Evolutionary conservation across 148 eudicot genomes (phyloP).

Genomic region (Suaeda aralocaspica): DNA sequence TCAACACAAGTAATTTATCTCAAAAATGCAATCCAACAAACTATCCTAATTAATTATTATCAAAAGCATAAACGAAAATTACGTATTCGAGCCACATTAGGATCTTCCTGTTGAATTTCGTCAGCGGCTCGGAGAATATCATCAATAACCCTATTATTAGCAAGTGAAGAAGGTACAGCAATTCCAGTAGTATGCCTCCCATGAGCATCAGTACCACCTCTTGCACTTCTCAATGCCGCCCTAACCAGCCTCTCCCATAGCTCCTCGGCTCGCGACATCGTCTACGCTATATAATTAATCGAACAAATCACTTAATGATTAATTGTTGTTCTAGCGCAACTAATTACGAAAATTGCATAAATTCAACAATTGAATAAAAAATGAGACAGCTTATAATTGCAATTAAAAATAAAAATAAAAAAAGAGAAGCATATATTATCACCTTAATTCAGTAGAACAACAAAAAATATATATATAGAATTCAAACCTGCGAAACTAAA

Average conservation of each 20-base stretch:
- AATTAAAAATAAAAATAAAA: too few species aligned
- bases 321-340: neutral
- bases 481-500: neutral
- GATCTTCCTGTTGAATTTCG: slow-evolving; percentile 93
- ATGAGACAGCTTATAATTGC: too few species aligned
- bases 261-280: slow-evolving; percentile 88
- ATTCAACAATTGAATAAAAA: neutral
- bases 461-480: neutral
- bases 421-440: too few species aligned
- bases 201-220: slow-evolving; percentile 52
- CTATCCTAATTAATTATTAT: neutral
- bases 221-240: slow-evolving; percentile 76
- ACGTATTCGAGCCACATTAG: slow-evolving; percentile 86
- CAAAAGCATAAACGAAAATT: slow-evolving; percentile 19
- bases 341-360: neutral
- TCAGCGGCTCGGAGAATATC: slow-evolving; percentile 91
- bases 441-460: too few species aligned
- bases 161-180: slow-evolving; percentile 92
- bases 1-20: neutral
- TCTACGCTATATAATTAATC: slow-evolving; percentile 22
- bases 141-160: slow-evolving; percentile 70
- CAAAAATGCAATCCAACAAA: too few species aligned
- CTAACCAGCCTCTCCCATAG: slow-evolving; percentile 95
- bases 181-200: slow-evolving; percentile 73
- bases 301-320: neutral